Base-by-base conservation (phyloP, 495 filamentous ascomycete genomes). In the Aspergillus sparsus region DNA sequence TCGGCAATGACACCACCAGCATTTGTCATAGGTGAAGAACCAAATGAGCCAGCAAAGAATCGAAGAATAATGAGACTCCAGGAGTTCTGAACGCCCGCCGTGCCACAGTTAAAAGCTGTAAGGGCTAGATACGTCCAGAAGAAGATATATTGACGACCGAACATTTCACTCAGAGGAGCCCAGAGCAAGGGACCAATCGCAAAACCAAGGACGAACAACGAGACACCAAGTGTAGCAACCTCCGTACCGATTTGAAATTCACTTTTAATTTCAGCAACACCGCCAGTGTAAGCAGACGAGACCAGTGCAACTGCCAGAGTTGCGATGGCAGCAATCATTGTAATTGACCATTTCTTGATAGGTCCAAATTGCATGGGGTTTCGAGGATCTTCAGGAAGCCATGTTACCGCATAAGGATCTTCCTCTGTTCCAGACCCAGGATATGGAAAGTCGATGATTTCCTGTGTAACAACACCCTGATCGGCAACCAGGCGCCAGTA, bases 31-130 rank as follows among this genome's bases (percentile, higher is more conserved):
- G 87, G 83, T 1, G 87, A 88, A 2, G 86, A 85, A 33, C 90
- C 90, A 69, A 91, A 90, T n/a, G 88, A 78, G 53, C 90, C 88
- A 31, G 86, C 88, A 54, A 92, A 86, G 79, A 92, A 91, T 21
- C 90, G 87, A 32, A 92, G 80, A 61, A 92, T 82, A 52, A 92
- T 74, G 1, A 94, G 74, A 2, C 85, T 83, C 62, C 81, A 71
- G 49, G 85, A 81, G 62, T 89, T 90, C 59, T 84, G 75, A 1
- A 86, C 69, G 12, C 83, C 82, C 3, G 85, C 83, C 45, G 80
- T 81, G 21, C 81, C 89, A 59, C 83, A 85, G 63, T 83, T 90
- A 77, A 93, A 92, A 0, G 83, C 82, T 16, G 88, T 84, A 33
- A 91, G 78, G 21, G 79, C 79, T 36, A 76, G 64, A 63, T 89